Evolutionary conservation across 176 grass and related monocot genomes (phyloP).

Genomic region (Chloris gayana): DNA sequence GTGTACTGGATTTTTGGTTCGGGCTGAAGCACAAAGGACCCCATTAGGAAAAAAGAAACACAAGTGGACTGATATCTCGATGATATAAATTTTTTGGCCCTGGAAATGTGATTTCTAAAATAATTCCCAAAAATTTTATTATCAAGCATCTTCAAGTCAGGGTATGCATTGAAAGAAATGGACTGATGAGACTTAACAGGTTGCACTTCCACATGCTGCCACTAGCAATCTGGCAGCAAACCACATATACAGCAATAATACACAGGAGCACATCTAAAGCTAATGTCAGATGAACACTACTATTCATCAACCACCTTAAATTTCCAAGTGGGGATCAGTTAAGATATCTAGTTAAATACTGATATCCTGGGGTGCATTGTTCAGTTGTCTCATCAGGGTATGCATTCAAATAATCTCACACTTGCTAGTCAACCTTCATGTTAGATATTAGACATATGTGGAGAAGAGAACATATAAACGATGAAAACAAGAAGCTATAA

Average conservation of each 20-base stretch:
- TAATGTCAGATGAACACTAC: neutral
- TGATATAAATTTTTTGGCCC: conserved; percentile 8
- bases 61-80: conserved; percentile 19
- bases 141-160: neutral
- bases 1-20: conserved; percentile 94
- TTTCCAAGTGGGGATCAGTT: conserved; percentile 5
- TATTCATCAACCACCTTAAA: neutral
- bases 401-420: neutral
- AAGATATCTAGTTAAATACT: conserved; percentile 4
- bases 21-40: conserved; percentile 72
- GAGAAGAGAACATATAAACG: neutral
- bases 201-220: neutral
- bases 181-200: neutral
- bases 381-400: neutral
- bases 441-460: neutral
- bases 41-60: conserved; percentile 37
- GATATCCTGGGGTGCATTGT: neutral
- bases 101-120: conserved; percentile 7
- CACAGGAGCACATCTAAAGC: neutral
- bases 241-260: neutral
- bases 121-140: neutral
- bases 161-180: conserved; percentile 19
- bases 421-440: neutral
- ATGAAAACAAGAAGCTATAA: neutral
- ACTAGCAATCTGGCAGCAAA: neutral